Evolutionary conservation across 2,329 filamentous ascomycete species (phyloP).

Genomic region (Gaeumannomyces tritici): DNA sequence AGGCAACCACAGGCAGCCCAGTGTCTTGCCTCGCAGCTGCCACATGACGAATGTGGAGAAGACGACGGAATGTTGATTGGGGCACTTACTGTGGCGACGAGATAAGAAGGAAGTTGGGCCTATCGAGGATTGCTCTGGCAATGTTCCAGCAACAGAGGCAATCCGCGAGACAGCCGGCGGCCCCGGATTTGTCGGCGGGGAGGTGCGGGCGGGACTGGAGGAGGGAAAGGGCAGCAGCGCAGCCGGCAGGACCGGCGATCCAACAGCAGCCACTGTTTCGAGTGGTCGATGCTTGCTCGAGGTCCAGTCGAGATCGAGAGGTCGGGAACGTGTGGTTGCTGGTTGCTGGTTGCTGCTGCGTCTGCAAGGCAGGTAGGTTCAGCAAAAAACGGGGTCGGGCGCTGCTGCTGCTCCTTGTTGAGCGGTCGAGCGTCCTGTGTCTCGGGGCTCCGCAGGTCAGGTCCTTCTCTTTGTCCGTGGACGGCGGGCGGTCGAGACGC

Average conservation of each 20-base stretch:
- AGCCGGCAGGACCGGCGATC: background rate
- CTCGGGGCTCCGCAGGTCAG: background rate
- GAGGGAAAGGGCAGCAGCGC: background rate
- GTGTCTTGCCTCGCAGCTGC: conserved; percentile 3
- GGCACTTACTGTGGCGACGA: conserved; percentile 9
- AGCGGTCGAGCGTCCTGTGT: conserved; percentile 2
- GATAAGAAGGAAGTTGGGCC: conserved; percentile 1
- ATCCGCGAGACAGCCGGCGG: background rate
- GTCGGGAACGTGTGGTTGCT: background rate
- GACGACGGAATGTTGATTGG: background rate
- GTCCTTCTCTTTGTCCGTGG: conserved; percentile 2
- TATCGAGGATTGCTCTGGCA: conserved; percentile 15
- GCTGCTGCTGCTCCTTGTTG: too few species aligned
- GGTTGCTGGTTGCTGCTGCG: background rate
- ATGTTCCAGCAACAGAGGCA: conserved; percentile 21
- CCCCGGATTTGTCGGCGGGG: background rate
- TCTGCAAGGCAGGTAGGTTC: background rate
- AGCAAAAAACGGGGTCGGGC: background rate
- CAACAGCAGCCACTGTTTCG: background rate
- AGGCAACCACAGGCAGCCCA: too few species aligned
- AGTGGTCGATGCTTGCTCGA: background rate
- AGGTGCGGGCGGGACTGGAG: background rate
- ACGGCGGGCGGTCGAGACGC: background rate
- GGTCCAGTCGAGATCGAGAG: background rate
- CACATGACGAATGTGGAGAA: background rate